Percentiles rank a stretch among this genome's conserved stretches.
Conservation (phyloP, 345 rosid species). For the Conringia planisiliqua region DNA sequence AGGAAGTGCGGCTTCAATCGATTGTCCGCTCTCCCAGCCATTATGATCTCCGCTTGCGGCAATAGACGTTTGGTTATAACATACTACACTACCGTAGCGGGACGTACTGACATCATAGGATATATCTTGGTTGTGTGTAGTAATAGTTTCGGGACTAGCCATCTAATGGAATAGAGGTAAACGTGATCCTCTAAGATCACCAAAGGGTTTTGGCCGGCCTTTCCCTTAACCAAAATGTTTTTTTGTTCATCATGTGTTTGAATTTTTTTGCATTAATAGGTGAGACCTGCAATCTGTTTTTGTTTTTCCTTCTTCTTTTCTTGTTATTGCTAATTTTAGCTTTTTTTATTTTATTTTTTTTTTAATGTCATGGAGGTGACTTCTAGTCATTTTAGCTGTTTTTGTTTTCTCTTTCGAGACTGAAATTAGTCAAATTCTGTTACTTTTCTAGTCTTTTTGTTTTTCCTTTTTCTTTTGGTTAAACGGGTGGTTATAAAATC, state of each 20-base stretch:
- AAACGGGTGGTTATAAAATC: not conserved
- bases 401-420: not conserved
- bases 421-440: conserved; percentile 18
- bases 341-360: not conserved
- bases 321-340: conserved; percentile 25
- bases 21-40: not conserved
- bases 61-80: conserved; percentile 11
- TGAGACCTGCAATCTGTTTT: not conserved
- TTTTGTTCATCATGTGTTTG: not conserved
- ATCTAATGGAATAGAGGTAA: not conserved
- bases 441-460: not conserved
- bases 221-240: not conserved
- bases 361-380: not conserved
- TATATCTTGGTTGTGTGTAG: too few species aligned
- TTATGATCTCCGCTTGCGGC: not conserved
- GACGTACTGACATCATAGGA: not conserved
- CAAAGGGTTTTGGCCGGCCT: not conserved
- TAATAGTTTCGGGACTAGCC: not conserved
- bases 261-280: conserved; percentile 20
- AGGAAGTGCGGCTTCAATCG: conserved; percentile 2
- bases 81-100: conserved; percentile 13
- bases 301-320: not conserved
- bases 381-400: not conserved
- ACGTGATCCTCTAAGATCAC: not conserved
- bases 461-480: not conserved